phyloP scores from a whole-genome alignment of 257 asterid genomes.

The Orobanche coerulescens region DNA sequence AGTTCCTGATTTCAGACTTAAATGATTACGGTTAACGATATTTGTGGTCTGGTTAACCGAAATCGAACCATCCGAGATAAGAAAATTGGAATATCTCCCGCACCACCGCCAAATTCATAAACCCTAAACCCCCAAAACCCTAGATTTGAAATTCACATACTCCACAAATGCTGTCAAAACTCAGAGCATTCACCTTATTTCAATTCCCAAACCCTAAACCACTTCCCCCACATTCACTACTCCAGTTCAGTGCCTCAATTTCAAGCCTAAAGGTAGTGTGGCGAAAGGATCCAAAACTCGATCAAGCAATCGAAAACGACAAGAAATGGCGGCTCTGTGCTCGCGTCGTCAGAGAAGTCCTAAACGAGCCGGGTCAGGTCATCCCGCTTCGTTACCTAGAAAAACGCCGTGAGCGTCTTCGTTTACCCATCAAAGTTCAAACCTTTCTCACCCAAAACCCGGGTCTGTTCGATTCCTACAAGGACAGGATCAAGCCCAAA shows the following conservation, averaged over 20 bases:
- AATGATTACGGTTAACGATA: no score
- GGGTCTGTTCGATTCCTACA: constrained; percentile 53
- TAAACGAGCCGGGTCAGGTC: constrained; percentile 87
- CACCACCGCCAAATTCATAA: not conserved
- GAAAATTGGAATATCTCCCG: no score
- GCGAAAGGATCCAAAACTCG: constrained; percentile 76
- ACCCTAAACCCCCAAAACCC: constrained; percentile 24
- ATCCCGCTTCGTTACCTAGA: constrained; percentile 60
- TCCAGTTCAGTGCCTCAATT: constrained; percentile 53
- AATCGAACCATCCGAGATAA: no score
- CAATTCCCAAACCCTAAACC: constrained; percentile 2
- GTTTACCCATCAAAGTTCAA: constrained; percentile 34
- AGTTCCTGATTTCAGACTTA: no score
- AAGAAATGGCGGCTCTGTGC: constrained; percentile 74
- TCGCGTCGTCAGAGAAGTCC: constrained; percentile 69
- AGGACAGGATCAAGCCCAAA: constrained; percentile 67
- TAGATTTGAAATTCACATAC: constrained; percentile 10
- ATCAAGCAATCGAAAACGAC: constrained; percentile 80
- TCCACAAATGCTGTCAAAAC: constrained; percentile 29
- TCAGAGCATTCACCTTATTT: not conserved
- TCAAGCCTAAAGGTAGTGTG: constrained; percentile 68
- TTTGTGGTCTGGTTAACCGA: no score
- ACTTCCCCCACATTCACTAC: not conserved
- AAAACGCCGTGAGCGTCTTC: constrained; percentile 79
- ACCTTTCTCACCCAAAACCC: constrained; percentile 58